Conservation (phyloP, 495 filamentous ascomycete genomes). For the Aspergillus funiculosus region DNA sequence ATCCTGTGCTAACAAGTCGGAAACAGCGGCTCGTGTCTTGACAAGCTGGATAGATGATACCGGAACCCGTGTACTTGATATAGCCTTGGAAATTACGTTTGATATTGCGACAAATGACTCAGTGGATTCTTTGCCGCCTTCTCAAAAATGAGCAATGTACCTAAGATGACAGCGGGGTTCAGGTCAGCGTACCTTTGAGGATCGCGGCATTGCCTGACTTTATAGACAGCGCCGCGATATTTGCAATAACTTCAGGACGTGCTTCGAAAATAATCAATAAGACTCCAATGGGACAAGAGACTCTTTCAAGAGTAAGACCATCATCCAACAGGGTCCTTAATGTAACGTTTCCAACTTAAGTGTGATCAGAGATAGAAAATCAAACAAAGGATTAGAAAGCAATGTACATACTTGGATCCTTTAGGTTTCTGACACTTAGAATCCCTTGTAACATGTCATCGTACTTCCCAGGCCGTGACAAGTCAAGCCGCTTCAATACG, state of each 20-base stretch:
- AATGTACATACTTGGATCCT: slow-evolving; percentile 70
- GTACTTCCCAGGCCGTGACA: slow-evolving; percentile 82
- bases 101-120: slow-evolving; percentile 90
- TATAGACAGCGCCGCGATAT: slow-evolving; percentile 93
- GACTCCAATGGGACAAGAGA: slow-evolving; percentile 91
- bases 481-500: slow-evolving; percentile 83
- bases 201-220: slow-evolving; percentile 98
- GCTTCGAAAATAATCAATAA: slow-evolving; percentile 97
- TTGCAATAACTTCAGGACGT: slow-evolving; percentile 96
- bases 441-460: slow-evolving; percentile 98
- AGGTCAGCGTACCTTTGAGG: slow-evolving; percentile 70
- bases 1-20: slow-evolving; percentile 75
- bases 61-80: slow-evolving; percentile 72
- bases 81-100: slow-evolving; percentile 71
- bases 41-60: slow-evolving; percentile 87
- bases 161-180: neutral
- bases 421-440: slow-evolving; percentile 75
- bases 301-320: slow-evolving; percentile 73
- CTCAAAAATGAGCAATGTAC: slow-evolving; percentile 4
- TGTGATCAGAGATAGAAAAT: slow-evolving; percentile 8
- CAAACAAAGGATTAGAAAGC: neutral
- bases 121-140: slow-evolving; percentile 89
- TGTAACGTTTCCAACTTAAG: slow-evolving; percentile 74
- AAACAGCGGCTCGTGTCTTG: slow-evolving; percentile 81
- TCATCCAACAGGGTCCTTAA: slow-evolving; percentile 85